Percentiles rank a stretch among this genome's conserved stretches.
Evolutionary conservation across 768 basidiomycete genomes (phyloP).

Genomic region (Trametes villosa): DNA sequence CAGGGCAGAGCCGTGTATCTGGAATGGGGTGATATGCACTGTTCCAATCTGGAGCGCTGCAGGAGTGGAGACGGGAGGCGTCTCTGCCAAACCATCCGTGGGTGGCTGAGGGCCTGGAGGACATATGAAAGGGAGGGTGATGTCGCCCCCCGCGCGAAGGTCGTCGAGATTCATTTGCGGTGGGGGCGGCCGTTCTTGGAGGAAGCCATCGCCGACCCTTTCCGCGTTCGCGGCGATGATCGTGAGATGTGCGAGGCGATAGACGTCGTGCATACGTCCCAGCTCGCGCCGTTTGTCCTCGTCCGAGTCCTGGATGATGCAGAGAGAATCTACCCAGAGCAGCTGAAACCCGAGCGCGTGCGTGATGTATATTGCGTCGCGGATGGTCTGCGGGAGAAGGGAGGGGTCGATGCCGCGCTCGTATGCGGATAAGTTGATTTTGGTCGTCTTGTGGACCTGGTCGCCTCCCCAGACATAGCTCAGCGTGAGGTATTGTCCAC

Average conservation of each 20-base stretch:
- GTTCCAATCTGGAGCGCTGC: constrained; percentile 4
- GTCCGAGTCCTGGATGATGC: constrained; percentile 18
- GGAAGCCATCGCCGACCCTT: constrained; percentile 4
- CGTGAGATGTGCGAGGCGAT: constrained; percentile 11
- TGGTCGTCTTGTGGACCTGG: constrained; percentile 2
- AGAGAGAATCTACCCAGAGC: constrained; percentile 21
- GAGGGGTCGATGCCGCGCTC: constrained; percentile 1
- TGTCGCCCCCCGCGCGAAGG: no score
- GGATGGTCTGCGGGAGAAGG: constrained; percentile 13
- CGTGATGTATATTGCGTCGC: constrained; percentile 12
- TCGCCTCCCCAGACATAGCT: constrained; percentile 18
- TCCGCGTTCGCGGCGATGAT: constrained; percentile 17
- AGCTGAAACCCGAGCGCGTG: constrained; percentile 8
- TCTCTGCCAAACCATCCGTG: no score
- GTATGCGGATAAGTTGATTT: constrained; percentile 3
- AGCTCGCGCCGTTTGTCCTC: constrained; percentile 13
- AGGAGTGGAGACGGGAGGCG: not conserved
- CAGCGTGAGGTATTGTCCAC: constrained; percentile 5
- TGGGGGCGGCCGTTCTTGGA: constrained; percentile 7
- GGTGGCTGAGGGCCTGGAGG: not conserved
- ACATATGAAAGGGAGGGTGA: constrained; percentile 12
- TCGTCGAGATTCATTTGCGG: not conserved
- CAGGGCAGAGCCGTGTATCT: no score
- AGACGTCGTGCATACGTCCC: constrained; percentile 1
- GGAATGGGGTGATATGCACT: not conserved